Evolutionary conservation across 1,284 basidiomycete genomes (phyloP).

Genomic region (Trichosporon faecale): DNA sequence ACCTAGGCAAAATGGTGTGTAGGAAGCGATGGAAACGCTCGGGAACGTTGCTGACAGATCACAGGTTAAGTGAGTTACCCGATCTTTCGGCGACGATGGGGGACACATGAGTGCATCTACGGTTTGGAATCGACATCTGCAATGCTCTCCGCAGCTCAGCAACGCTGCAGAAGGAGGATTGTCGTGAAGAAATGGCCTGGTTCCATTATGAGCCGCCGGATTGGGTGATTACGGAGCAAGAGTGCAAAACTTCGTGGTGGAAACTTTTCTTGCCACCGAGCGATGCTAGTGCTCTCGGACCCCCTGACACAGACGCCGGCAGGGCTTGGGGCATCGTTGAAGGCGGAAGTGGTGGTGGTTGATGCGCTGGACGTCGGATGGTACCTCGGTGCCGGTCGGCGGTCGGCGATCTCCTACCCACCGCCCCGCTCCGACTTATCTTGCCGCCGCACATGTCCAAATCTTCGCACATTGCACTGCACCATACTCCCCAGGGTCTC

Average conservation of each 20-base stretch:
- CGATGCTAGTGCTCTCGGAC: neutral
- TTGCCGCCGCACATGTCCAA: neutral
- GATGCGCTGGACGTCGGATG: neutral
- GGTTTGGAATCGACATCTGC: neutral
- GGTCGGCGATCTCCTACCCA: neutral
- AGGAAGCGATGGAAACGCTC: neutral
- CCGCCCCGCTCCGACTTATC: neutral
- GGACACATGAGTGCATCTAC: neutral
- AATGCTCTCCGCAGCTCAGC: neutral
- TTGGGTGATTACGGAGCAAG: neutral
- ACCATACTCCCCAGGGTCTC: neutral
- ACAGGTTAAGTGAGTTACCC: constrained; percentile 44
- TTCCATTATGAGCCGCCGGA: neutral
- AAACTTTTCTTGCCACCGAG: neutral
- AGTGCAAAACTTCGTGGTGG: neutral
- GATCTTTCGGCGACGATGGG: neutral
- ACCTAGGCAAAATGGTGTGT: constrained; percentile 48
- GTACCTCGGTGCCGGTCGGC: neutral
- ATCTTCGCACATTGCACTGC: neutral
- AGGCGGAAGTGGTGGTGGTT: neutral
- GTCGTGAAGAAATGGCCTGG: neutral
- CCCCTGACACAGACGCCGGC: neutral
- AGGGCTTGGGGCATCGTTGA: neutral
- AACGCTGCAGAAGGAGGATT: neutral
- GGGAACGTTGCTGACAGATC: constrained; percentile 29